A percentile compares a stretch with the other conserved stretches of the same genome.
These are phyloP conservation scores for Colletotrichum musae DNA, from an alignment of 2,329 filamentous ascomycete genomes.

Conservation along the genomic window DNA sequence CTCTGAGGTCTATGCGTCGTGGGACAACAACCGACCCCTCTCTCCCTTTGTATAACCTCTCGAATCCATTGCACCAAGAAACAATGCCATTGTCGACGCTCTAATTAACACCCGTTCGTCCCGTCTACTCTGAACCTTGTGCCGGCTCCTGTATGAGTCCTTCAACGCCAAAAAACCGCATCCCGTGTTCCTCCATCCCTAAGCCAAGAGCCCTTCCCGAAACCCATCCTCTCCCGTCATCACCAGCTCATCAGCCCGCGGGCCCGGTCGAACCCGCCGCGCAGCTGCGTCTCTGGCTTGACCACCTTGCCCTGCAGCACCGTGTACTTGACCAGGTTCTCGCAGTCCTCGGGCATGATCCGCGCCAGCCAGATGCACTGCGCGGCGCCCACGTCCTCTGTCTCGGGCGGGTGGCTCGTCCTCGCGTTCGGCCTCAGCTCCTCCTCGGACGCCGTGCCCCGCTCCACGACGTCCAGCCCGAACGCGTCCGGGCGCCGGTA, in stretches of 20 bases:
- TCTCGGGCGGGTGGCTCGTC: conserved; percentile 51
- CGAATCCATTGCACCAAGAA: no score
- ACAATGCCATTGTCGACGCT: no score
- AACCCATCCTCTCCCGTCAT: conserved; percentile 7
- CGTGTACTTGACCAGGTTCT: conserved; percentile 91
- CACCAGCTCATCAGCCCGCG: conserved; percentile 91
- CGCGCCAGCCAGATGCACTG: conserved; percentile 96
- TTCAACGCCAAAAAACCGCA: no score
- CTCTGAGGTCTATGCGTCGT: no score
- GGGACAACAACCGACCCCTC: no score
- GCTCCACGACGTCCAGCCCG: conserved; percentile 63
- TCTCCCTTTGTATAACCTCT: no score
- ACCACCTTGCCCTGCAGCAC: conserved; percentile 94
- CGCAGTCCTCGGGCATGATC: conserved; percentile 88
- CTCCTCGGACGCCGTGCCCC: conserved; percentile 51
- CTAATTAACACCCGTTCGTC: no score
- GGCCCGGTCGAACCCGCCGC: conserved; percentile 90
- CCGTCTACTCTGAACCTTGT: no score
- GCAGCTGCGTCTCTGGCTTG: conserved; percentile 86
- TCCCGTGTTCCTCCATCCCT: no score
- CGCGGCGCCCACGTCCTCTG: conserved; percentile 71
- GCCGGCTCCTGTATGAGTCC: no score
- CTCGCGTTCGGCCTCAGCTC: conserved; percentile 51
- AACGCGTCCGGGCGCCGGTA: conserved; percentile 79
- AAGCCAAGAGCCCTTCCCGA: not conserved